Base-by-base conservation (phyloP, 768 basidiomycete species). In the Mycena olivaceomarginata region DNA sequence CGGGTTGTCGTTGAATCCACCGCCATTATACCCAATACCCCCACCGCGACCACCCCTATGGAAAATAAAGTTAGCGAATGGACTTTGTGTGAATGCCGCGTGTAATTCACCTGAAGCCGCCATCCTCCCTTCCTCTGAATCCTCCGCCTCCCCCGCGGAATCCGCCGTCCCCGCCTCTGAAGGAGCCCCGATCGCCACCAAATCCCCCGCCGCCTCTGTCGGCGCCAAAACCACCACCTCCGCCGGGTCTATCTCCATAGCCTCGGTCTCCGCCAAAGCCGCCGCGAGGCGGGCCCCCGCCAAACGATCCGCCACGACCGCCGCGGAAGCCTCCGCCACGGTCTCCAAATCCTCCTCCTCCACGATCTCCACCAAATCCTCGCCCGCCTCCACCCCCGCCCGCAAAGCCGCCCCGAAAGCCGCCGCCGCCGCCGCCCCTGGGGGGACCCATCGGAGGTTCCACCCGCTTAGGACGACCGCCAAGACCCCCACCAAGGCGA, bases 401-500 rank as follows among this genome's bases (percentile, higher is more conserved):
- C n/a, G 88, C 85, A 65, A 88, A 86, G 0, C 88, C 87, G 18
- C 89, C 87, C n/a, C 89, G 86, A 69, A 74, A 72, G 16, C 81
- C 78, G 22, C 74, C 77, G 41, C 87, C 31, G 41, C 87, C 82
- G 41, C 87, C 31, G 41, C 87, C 82, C 39, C 85, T 71, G 5
- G 89, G 82, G 46, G 87, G 83, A 15, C 85, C 80, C 7, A 83
- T 80, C 1, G 69, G 20, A n/a, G 88, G 85, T 72, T 91, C 92
- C 0, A 92, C 92, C 5, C 93, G 93, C 84, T 99, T 99, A 22
- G 98, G 97, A 75, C 98, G 91, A 39, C 98, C 98, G n/a, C 98
- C 98, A n/a, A 99, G 91, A 7, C 98, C 98, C n/a, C 98, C 98
- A 22, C 98, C 98, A 0, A 99, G 89, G 68, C 98, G 93, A 65